phyloP scores from a whole-genome alignment of 352 stramenopile species.

The Nothophytophthora sp. region DNA sequence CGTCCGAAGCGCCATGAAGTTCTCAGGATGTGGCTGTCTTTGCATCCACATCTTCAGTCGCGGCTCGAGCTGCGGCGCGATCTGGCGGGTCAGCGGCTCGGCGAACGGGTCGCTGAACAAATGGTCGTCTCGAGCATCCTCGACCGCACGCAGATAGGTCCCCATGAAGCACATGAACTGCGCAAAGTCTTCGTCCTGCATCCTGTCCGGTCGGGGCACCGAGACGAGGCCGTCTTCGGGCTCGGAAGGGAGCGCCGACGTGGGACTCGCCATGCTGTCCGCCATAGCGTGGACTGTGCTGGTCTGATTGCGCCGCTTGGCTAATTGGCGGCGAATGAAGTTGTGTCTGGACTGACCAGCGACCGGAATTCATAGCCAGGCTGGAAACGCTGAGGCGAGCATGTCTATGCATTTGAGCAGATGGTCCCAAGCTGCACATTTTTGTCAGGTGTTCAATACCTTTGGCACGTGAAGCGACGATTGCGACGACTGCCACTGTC shows the following conservation, averaged over 20 bases:
- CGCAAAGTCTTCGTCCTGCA: slow-evolving; percentile 37
- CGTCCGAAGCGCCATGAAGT: slow-evolving; percentile 40
- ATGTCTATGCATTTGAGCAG: slow-evolving; percentile 3
- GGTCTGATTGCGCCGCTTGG: no score
- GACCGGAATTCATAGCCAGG: neutral
- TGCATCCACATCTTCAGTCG: slow-evolving; percentile 22
- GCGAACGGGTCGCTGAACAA: slow-evolving; percentile 51
- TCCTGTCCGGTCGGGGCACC: slow-evolving; percentile 3
- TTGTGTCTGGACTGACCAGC: neutral
- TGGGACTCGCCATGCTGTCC: no score
- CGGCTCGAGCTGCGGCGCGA: slow-evolving; percentile 23
- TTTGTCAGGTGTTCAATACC: neutral
- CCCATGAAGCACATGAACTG: slow-evolving; percentile 49
- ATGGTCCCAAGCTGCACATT: neutral
- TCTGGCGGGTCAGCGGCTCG: slow-evolving; percentile 35
- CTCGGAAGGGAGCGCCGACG: slow-evolving; percentile 14
- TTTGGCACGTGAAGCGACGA: no score
- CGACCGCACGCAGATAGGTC: slow-evolving; percentile 38
- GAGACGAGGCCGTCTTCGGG: slow-evolving; percentile 5
- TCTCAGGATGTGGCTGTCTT: slow-evolving; percentile 18
- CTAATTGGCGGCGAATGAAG: no score
- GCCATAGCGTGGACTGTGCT: no score
- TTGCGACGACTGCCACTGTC: no score
- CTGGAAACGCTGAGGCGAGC: neutral
- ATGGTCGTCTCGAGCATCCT: slow-evolving; percentile 31